Base-by-base conservation (phyloP, 805 yeast species). In the Starmerella floris region DNA sequence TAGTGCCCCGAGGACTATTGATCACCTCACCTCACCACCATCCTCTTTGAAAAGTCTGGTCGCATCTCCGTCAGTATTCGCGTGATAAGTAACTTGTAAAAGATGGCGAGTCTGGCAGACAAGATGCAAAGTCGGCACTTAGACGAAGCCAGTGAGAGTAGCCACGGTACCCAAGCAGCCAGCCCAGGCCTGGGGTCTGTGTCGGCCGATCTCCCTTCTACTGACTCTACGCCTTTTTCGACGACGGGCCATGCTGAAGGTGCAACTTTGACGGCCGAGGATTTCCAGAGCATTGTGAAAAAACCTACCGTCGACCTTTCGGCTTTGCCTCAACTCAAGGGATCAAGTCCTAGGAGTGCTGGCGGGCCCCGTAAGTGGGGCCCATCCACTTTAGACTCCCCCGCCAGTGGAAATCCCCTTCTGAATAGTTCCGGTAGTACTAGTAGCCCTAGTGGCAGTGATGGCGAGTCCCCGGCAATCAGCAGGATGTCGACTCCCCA, bases 91-190 rank as follows among this genome's bases (percentile, higher is more conserved):
- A n/a, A n/a, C n/a, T n/a, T n/a, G n/a, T n/a, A 31, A 35, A 20
- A 16, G 31, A 26, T 34, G 40, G 35, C 30, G 21, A 45, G 49
- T 39, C 36, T 45, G 30, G 45, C 49, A 17, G 49, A 45, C 11
- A 9, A 42, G 36, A 39, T 45, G 31, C 41, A 31, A 19, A 34
- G 30, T 31, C 11, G 36, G 39, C 49, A 45, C 35, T 35, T 31
- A 9, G 21, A 31, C 21, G 15, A 31, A 31, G 22, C 19, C 13
- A 11, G 22, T 15, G 35, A 15, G n/a, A n/a, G n/a, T n/a, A n/a
- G n/a, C n/a, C n/a, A n/a, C n/a, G n/a, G n/a, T n/a, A n/a, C n/a
- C n/a, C n/a, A n/a, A n/a, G n/a, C n/a, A n/a, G n/a, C n/a, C n/a
- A n/a, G n/a, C n/a, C n/a, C n/a, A n/a, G n/a, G n/a, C n/a, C n/a